phyloP scores from a whole-genome alignment of 179 eudicot genomes.

The Nepenthes alata region DNA sequence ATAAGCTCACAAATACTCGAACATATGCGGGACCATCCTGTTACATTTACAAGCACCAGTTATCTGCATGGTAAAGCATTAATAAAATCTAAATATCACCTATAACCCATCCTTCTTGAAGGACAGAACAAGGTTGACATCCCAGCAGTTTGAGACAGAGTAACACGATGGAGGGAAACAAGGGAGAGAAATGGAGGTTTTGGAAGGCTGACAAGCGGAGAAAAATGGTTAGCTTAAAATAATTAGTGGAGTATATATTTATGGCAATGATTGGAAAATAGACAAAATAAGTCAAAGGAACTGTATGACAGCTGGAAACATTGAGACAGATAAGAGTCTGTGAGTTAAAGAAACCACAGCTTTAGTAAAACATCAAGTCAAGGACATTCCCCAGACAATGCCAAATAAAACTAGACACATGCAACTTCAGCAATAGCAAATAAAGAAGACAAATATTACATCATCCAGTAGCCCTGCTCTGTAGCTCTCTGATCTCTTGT shows the following conservation, averaged over 20 bases:
- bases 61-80: slow-evolving; percentile 7
- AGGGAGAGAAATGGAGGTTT: too few species aligned
- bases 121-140: neutral
- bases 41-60: slow-evolving; percentile 11
- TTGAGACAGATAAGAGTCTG: too few species aligned
- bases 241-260: neutral
- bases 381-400: too few species aligned
- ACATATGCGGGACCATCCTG: slow-evolving; percentile 96
- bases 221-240: neutral
- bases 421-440: neutral
- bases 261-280: too few species aligned
- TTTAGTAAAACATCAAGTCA: too few species aligned
- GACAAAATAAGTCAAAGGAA: too few species aligned
- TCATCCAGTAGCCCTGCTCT: slow-evolving; percentile 80
- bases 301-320: too few species aligned
- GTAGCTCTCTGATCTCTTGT: slow-evolving; percentile 61
- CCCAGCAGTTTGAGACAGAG: neutral
- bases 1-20: slow-evolving; percentile 67
- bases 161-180: slow-evolving; percentile 4
- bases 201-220: neutral
- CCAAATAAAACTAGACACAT: neutral
- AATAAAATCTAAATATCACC: neutral
- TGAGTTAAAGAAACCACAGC: too few species aligned
- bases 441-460: slow-evolving; percentile 27
- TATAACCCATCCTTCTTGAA: neutral